Evolutionary conservation across 1,139 yeast species (phyloP).

Genomic region (Keqinozyma sinolaborantium): DNA sequence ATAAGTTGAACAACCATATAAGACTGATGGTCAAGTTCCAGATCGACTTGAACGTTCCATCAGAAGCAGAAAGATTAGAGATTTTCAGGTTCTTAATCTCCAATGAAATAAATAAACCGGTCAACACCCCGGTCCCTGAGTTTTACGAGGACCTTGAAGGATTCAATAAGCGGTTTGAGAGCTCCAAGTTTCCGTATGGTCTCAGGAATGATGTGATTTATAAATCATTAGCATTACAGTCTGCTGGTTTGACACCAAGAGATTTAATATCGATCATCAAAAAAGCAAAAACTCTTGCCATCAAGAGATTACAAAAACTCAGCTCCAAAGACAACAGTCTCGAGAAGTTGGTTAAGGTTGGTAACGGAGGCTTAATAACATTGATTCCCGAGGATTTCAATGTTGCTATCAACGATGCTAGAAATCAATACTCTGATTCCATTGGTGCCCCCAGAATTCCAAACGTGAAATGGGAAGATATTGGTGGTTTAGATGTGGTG

Average conservation of each 20-base stretch:
- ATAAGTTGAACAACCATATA: slow-evolving; percentile 62
- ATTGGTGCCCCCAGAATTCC: slow-evolving; percentile 98
- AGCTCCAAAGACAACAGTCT: slow-evolving; percentile 10
- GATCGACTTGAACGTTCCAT: slow-evolving; percentile 71
- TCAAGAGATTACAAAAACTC: slow-evolving; percentile 40
- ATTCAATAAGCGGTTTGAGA: slow-evolving; percentile 15
- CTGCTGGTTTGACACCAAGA: slow-evolving; percentile 90
- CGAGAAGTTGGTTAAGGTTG: slow-evolving; percentile 28
- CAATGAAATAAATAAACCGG: slow-evolving; percentile 12
- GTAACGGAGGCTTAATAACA: slow-evolving; percentile 52
- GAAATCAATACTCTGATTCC: slow-evolving; percentile 86
- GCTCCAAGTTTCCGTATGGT: slow-evolving; percentile 19
- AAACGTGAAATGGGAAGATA: slow-evolving; percentile 91
- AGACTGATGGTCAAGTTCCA: slow-evolving; percentile 76
- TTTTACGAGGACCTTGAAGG: slow-evolving; percentile 15
- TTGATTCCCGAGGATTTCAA: slow-evolving; percentile 66
- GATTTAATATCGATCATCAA: slow-evolving; percentile 74
- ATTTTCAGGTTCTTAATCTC: slow-evolving; percentile 54
- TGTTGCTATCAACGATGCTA: slow-evolving; percentile 72
- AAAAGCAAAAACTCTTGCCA: slow-evolving; percentile 57
- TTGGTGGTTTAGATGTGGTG: slow-evolving; percentile 85
- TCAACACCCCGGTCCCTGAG: slow-evolving; percentile 8
- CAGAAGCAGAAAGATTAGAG: slow-evolving; percentile 64
- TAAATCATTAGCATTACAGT: slow-evolving; percentile 67
- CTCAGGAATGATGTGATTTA: slow-evolving; percentile 55